Base-by-base conservation (phyloP, 1,284 basidiomycete species). In the Tetrapyrgos nigripes region DNA sequence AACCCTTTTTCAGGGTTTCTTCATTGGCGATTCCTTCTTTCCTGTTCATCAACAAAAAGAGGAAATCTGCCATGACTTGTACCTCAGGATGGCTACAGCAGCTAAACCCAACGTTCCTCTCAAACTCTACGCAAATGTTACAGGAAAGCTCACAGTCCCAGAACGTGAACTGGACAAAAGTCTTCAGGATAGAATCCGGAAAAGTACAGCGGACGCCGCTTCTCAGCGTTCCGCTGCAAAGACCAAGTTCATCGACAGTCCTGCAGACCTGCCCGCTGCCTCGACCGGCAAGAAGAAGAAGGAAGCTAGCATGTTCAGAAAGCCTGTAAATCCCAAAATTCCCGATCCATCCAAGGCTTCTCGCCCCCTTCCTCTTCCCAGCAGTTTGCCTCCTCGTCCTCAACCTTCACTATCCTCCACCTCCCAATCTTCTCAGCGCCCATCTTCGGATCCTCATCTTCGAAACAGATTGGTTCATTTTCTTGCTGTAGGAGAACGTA, bases 51-150 rank as follows among this genome's bases (percentile, higher is more conserved):
- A 80, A 4, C 70, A 73, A 51, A 76, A 76, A 55, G 90, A 91
- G 70, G 78, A 76, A 60, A 69, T 78, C 1, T 75, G 81, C 11
- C 87, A 91, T 65, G 91, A 92, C 63, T 79, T 92, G 45, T 92
- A 89, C 72, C 79, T 91, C 19, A 83, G 88, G 13, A 76, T 83
- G 14, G 75, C 83, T 33, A 79, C 82, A n/a, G 75, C 81, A 5
- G 72, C 77, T 31, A 86, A 85, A 70, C 83, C 82, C 28, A 83
- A 77, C 63, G 81, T 83, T 0, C 84, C 88, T 1, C 81, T 92
- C 62, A 89, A 87, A 68, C 82, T 87, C n/a, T 83, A 86, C 64
- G 90, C 88, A 58, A 86, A 84, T 64, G 83, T 92, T 44, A 77
- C 83, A 17, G 88, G 88, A 40, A 91, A 87, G 69, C 83, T 89